Evolutionary conservation across 257 asterid genomes (phyloP).

Genomic region (Phtheirospermum japonicum): DNA sequence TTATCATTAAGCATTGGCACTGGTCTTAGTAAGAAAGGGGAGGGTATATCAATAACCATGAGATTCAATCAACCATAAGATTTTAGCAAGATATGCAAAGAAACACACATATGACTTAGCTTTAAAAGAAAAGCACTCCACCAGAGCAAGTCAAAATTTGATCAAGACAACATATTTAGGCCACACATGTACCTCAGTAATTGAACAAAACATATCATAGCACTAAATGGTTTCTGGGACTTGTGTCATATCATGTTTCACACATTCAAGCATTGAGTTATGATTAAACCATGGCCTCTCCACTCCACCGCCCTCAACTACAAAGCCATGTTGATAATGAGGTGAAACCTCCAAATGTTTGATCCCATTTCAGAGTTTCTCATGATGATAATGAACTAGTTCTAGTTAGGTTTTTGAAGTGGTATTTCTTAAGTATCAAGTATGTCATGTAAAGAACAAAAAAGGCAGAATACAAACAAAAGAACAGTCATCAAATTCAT

Average conservation of each 20-base stretch:
- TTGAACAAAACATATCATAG: not conserved
- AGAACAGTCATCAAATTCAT: not conserved
- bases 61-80: slow-evolving; percentile 1
- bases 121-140: not conserved
- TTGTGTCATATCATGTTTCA: no score
- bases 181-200: not conserved
- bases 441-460: not conserved
- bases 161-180: not conserved
- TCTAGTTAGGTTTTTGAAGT: not conserved
- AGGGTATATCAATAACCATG: not conserved
- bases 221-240: not conserved
- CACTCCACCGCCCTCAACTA: not conserved
- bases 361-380: not conserved
- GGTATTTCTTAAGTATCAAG: not conserved
- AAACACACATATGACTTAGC: slow-evolving; percentile 1
- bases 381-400: not conserved
- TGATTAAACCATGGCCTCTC: not conserved
- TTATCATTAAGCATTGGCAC: slow-evolving; percentile 6
- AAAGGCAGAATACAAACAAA: not conserved
- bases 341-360: not conserved
- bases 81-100: slow-evolving; percentile 14
- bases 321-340: not conserved
- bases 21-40: slow-evolving; percentile 1
- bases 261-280: not conserved
- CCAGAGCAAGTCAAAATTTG: not conserved